Evolutionary conservation across 2,329 filamentous ascomycete species (phyloP), one percentile per base, ranked within the genome.

Genomic region (Emmonsia crescens): DNA sequence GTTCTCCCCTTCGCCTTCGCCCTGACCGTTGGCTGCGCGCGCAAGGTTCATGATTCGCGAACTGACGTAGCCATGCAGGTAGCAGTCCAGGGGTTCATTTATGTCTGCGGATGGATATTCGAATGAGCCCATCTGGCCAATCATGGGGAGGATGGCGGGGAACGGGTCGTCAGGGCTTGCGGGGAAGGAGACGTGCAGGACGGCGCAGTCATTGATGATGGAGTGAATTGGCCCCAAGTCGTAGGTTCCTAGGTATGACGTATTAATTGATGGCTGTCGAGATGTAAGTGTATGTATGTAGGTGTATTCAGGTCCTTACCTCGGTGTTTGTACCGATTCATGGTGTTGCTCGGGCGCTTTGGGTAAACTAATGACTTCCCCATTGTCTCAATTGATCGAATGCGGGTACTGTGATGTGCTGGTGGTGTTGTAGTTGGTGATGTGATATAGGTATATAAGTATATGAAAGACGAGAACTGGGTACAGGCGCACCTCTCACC

Each of bases 31-130:
- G 62, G 71, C 70, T 14, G 68, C 70, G 5, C 81, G 77, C 16
- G 84, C 79, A 8, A 88, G 73, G 65, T 86, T 87, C 80, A 93
- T 88, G 40, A 96, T 79, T 8, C 91, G 87, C 0, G 86, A 85
- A 63, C 85, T 89, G 67, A 93, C 86, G 73, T 93, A 95, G 70
- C 90, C 90, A 74, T 96, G 91, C 8, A 96, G 81, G 73, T 95
- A 95, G 64, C 88, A 81, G 62, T 91, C 86, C 5, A 91, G 79
- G 0, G 86, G 84, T 66, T 91, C 85, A 58, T 82, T 79, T 21
- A 67, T 73, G 59, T 80, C 79, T 19, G 84, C 80, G 60, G 82
- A 85, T 5, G 86, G 86, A 62, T 78, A 76, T 9, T 79, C 79
- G 71, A 87, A 94, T 29, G 85, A 89, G 14, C 85, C 89, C 81